A percentile compares a stretch with the other conserved stretches of the same genome.
phyloP scores from a whole-genome alignment of 371 early-diverging fungal genomes.

The Rhizomucor miehei region DNA sequence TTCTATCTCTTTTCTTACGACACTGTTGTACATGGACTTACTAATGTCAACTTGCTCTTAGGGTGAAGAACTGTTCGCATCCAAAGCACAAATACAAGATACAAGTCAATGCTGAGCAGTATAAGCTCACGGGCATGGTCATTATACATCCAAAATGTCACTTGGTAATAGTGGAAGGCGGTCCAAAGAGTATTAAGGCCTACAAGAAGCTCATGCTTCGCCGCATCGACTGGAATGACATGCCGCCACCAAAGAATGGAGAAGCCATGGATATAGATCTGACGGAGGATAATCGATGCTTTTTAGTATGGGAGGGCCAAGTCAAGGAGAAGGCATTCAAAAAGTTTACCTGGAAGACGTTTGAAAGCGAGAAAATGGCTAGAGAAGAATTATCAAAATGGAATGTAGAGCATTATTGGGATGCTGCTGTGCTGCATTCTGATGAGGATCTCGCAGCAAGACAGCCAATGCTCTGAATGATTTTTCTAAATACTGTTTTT shows the following conservation, averaged over 20 bases:
- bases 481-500: too few relatives aligned
- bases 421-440: slow-evolving; percentile 53
- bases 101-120: slow-evolving; percentile 83
- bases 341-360: slow-evolving; percentile 70
- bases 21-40: neutral
- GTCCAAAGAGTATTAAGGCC: slow-evolving; percentile 81
- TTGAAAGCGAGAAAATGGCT: slow-evolving; percentile 75
- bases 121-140: slow-evolving; percentile 78
- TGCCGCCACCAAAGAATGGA: slow-evolving; percentile 43
- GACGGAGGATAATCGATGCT: slow-evolving; percentile 73
- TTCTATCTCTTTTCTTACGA: neutral
- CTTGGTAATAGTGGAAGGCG: slow-evolving; percentile 93
- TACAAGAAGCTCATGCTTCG: slow-evolving; percentile 96
- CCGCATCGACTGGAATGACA: slow-evolving; percentile 90
- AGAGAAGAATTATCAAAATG: slow-evolving; percentile 67
- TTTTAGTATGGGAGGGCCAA: slow-evolving; percentile 92
- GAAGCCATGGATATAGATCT: slow-evolving; percentile 35
- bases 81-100: slow-evolving; percentile 87
- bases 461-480: slow-evolving; percentile 29
- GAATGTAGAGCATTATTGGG: slow-evolving; percentile 83
- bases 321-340: slow-evolving; percentile 74
- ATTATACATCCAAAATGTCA: slow-evolving; percentile 71
- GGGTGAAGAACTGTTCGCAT: slow-evolving; percentile 74
- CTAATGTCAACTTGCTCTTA: slow-evolving; percentile 14
- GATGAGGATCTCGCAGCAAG: slow-evolving; percentile 42